Base-by-base conservation (phyloP, 768 basidiomycete species). In the Boletellus emodensis region DNA sequence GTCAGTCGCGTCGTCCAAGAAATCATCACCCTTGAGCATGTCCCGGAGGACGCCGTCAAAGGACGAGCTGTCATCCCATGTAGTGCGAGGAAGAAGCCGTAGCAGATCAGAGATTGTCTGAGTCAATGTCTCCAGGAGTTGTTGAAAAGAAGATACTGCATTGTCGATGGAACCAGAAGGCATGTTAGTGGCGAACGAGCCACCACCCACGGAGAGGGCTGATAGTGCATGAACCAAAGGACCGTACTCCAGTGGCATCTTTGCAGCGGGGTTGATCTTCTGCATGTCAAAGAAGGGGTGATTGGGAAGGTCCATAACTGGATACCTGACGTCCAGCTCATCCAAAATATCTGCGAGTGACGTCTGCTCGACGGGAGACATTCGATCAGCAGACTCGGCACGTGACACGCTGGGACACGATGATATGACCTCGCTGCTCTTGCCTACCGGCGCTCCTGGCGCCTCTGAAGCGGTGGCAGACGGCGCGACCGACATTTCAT, bases 161-260 rank as follows among this genome's bases (percentile, higher is more conserved):
- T 90, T 88, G 65, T 93, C 90, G 61, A 92, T 90, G n/a, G 89
- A 88, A 11, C 87, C 87, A 6, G 87, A 84, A 14, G 90, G 88
- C 73, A 90, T 84, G 58, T 82, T 87, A 41, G 61, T 71, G 34
- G 88, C 84, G 60, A 91, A 91, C 7, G 87, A 89, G 9, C 87
- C 87, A 10, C 90, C 87, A 3, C 88, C 88, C 13, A 90, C 87
- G 2, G 91, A 92, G 33, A 93, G 72, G 12, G 90, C 88, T 8
- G 91, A 91, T 24, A 93, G 69, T 1, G 91, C 90, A 61, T 91
- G 88, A 1, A 91, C 90, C 41, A 93, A 71, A 30, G 90, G 89
- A 1, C 85, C 87, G 58, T 93, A 93, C 57, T 90, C 87, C 39
- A 91, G 69, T 12, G 89, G 87, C 76, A 89, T 83, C 61, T 83